Conservation (phyloP, 345 rosid species). For the Syzygium grande region DNA sequence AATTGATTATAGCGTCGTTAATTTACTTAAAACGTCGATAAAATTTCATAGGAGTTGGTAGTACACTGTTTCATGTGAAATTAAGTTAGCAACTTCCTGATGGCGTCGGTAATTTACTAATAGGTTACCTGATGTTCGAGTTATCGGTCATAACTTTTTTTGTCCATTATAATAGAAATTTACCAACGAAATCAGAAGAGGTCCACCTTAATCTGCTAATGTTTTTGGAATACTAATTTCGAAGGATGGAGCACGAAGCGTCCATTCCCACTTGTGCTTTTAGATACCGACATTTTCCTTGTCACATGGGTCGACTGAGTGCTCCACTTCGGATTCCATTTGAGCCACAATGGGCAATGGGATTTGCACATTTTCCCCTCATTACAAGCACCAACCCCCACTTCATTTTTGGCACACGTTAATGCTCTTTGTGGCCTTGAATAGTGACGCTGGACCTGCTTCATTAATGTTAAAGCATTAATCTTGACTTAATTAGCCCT, state of each 20-base stretch:
- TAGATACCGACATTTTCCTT: neutral
- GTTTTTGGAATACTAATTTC: neutral
- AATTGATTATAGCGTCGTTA: too few relatives aligned
- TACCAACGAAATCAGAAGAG: neutral
- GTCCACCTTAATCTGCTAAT: neutral
- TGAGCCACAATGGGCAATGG: neutral
- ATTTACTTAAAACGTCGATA: too few relatives aligned
- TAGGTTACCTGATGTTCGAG: neutral
- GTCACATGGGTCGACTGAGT: neutral
- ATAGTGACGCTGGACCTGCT: neutral
- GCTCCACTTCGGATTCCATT: neutral
- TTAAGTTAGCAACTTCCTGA: too few relatives aligned
- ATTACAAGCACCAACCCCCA: neutral
- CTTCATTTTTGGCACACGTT: neutral
- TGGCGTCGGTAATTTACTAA: too few relatives aligned
- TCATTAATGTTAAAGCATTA: neutral
- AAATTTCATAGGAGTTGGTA: too few relatives aligned
- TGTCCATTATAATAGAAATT: too few relatives aligned
- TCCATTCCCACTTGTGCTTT: neutral
- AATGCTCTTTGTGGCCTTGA: neutral
- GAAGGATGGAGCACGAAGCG: neutral
- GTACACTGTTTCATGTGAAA: too few relatives aligned
- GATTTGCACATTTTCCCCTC: neutral
- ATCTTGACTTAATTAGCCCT: neutral
- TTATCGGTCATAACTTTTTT: neutral